Percentiles rank a stretch among this genome's conserved stretches.
These are phyloP conservation scores for Neopestalotiopsis rosae DNA, from an alignment of 2,329 filamentous ascomycete species.

Conservation along the genomic window DNA sequence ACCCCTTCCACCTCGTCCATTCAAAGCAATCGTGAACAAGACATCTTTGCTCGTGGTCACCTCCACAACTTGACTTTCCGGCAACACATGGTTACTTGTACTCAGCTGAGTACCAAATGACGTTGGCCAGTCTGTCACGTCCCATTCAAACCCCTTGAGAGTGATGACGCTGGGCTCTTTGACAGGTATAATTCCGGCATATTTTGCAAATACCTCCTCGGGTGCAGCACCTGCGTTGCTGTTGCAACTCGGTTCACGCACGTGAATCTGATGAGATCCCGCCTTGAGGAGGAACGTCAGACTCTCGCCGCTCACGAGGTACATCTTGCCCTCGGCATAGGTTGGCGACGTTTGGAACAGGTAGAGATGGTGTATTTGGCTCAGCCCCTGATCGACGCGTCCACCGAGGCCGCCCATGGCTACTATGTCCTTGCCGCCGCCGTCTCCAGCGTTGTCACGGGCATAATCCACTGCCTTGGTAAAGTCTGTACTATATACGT, in stretches of 20 bases:
- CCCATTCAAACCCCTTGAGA: constrained; percentile 86
- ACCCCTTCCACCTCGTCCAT: constrained; percentile 22
- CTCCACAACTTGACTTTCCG: constrained; percentile 62
- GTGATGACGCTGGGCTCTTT: constrained; percentile 80
- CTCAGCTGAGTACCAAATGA: constrained; percentile 75
- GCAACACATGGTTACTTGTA: constrained; percentile 79
- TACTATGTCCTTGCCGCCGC: constrained; percentile 62
- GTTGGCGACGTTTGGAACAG: constrained; percentile 56
- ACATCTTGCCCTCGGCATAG: constrained; percentile 65
- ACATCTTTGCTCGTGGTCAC: constrained; percentile 69
- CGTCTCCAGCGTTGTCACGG: constrained; percentile 16
- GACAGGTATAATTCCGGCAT: constrained; percentile 87
- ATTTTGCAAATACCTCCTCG: constrained; percentile 67
- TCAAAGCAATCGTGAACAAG: constrained; percentile 76
- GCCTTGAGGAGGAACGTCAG: constrained; percentile 80
- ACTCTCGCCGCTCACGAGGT: constrained; percentile 80
- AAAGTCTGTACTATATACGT: constrained; percentile 92
- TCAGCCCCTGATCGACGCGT: constrained; percentile 89
- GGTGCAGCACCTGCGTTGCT: constrained; percentile 23
- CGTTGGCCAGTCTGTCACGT: constrained; percentile 82
- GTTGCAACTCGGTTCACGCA: constrained; percentile 48
- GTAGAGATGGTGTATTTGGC: constrained; percentile 85
- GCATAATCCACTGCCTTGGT: constrained; percentile 70
- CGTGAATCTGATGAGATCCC: constrained; percentile 71
- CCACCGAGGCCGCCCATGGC: constrained; percentile 86